A percentile compares a stretch with the other conserved stretches of the same genome.
Evolutionary conservation across 2,329 filamentous ascomycete genomes (phyloP).

Genomic region (Ophiostoma australiae): DNA sequence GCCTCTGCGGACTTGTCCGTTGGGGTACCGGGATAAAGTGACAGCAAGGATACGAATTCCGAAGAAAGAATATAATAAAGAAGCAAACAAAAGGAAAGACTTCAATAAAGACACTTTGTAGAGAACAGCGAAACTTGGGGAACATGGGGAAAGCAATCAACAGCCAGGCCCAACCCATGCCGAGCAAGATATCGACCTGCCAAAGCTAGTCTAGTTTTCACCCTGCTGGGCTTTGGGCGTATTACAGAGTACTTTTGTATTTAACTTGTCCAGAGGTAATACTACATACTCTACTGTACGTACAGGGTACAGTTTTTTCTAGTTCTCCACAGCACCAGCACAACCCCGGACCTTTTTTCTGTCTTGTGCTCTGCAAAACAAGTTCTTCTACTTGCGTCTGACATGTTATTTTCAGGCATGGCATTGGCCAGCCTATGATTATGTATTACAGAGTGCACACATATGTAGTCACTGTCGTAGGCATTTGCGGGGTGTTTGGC

Average conservation of each 20-base stretch:
- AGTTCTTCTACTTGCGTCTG: slow-evolving; percentile 6
- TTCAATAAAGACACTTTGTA: background rate
- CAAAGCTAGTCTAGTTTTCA: background rate
- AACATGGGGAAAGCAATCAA: slow-evolving; percentile 6
- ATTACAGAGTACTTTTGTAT: no score
- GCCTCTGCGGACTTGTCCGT: background rate
- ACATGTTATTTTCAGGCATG: background rate
- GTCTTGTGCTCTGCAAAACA: background rate
- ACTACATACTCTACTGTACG: no score
- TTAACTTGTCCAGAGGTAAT: no score
- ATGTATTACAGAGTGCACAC: background rate
- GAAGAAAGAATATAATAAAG: background rate
- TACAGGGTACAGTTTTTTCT: background rate
- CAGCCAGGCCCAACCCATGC: background rate
- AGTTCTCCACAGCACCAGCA: slow-evolving; percentile 7
- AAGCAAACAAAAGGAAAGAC: background rate
- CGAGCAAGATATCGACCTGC: background rate
- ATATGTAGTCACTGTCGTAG: background rate
- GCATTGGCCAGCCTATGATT: background rate
- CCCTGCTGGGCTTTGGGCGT: background rate
- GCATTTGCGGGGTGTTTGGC: background rate
- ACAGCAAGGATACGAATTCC: background rate
- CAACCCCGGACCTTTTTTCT: background rate
- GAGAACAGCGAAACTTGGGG: background rate
- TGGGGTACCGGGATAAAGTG: background rate